Base-by-base conservation (phyloP, 2,329 filamentous ascomycete genomes). In the Xylariaceae sp. region DNA sequence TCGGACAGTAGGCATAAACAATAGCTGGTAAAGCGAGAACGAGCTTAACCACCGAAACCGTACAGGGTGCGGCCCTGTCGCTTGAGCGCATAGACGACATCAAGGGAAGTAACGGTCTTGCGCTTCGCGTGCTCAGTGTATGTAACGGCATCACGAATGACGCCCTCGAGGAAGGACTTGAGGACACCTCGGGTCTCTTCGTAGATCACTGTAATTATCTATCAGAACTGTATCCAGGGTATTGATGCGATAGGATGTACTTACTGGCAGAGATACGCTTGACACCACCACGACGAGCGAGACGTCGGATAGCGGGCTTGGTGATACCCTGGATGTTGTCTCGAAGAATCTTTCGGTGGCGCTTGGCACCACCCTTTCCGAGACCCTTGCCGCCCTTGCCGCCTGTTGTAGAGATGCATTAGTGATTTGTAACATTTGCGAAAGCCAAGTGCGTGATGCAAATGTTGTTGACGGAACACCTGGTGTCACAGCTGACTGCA, bases 311-410 rank as follows among this genome's bases (percentile, higher is more conserved):
- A 63, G 90, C 90, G 62, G 90, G 90, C 87, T 96, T 96, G 66
- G 90, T 96, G 68, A 96, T 96, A 76, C 90, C 90, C 78, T 96
- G 90, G 67, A 96, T 96, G 87, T 95, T 96, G 86, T 95, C 90
- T 74, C 90, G 89, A 72, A 96, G 81, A 79, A 96, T 96, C 87
- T 96, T 96, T 66, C 91, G 85, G 78, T 96, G 90, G 74, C 90
- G 90, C 87, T 96, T 97, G 74, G 91, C 91, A 71, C 90, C 90
- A 57, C 90, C 90, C 84, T 95, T 95, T 71, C 90, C 90, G 73
- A 95, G 89, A 69, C 89, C 90, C 83, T 95, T 95, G 69, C 90
- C 90, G 72, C 89, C 89, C 77, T 95, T 94, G 70, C 89, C 89
- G 69, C 88, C 88, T 93, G 60, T 60, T 51, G 48, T 55, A 49